Percentiles rank a stretch among this genome's conserved stretches.
These are phyloP conservation scores for Melampsora larici-populina DNA, from an alignment of 1,284 basidiomycete species.

Conservation along the genomic window DNA sequence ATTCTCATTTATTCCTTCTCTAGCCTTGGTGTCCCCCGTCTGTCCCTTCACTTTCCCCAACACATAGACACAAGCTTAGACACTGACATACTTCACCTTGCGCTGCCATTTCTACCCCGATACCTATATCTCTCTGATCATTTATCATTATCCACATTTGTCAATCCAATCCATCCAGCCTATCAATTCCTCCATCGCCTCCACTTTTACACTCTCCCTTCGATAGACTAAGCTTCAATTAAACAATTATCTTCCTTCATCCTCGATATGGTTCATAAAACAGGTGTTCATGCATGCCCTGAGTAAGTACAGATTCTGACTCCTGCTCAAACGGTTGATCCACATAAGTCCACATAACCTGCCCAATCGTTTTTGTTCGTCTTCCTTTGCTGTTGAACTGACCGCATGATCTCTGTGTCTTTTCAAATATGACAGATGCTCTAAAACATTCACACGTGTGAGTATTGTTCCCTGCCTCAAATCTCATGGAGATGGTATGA, in stretches of 20 bases:
- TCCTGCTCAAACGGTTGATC: background rate
- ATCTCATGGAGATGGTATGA: background rate
- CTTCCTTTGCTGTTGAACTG: background rate
- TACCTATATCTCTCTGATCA: too few relatives aligned
- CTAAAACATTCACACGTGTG: conserved; percentile 35
- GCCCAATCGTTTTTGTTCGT: background rate
- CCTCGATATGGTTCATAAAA: conserved; percentile 32
- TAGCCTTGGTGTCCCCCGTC: too few relatives aligned
- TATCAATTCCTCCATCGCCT: background rate
- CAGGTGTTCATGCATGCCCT: conserved; percentile 24
- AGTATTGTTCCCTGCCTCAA: background rate
- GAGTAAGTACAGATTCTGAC: conserved; percentile 8
- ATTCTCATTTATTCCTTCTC: too few relatives aligned
- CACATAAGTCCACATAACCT: too few relatives aligned
- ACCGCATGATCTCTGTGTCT: background rate
- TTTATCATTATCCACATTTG: too few relatives aligned
- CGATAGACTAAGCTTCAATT: background rate
- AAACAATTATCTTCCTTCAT: background rate
- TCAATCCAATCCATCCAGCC: too few relatives aligned
- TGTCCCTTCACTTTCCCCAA: too few relatives aligned
- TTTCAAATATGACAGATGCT: conserved; percentile 3
- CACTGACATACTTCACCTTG: too few relatives aligned
- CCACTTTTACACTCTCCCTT: background rate
- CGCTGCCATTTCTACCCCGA: too few relatives aligned
- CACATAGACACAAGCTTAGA: too few relatives aligned